Conservation (phyloP, 345 rosid genomes). For the Camelina neglecta region DNA sequence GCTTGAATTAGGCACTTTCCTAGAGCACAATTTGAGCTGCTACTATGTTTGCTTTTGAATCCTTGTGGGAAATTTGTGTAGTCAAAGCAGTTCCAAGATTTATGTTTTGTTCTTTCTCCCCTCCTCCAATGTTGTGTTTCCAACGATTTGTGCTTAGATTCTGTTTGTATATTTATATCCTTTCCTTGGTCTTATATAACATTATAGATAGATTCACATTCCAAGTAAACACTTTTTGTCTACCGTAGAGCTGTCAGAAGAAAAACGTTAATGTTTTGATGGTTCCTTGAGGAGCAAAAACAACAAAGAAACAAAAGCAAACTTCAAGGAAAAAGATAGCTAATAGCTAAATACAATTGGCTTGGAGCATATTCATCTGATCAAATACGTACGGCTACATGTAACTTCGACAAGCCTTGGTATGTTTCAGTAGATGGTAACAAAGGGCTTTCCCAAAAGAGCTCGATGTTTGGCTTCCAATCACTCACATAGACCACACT, state of each 20-base stretch:
- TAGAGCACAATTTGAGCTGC: neutral
- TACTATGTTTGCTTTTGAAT: neutral
- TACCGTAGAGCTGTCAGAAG: neutral
- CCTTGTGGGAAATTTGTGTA: neutral
- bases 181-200: neutral
- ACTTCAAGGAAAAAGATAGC: neutral
- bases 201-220: neutral
- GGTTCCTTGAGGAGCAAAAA: neutral
- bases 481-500: slow-evolving; percentile 56
- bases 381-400: neutral
- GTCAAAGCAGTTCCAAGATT: neutral
- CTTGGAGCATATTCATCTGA: neutral
- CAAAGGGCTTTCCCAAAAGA: slow-evolving; percentile 3
- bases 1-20: neutral
- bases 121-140: neutral
- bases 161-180: neutral
- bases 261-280: neutral
- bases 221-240: neutral
- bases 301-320: neutral
- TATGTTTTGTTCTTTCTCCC: neutral
- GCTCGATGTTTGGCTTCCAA: neutral
- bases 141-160: neutral
- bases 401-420: slow-evolving; percentile 13
- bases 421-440: neutral
- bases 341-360: neutral